These are phyloP conservation scores for Aquilaria yunnanensis DNA, from an alignment of 345 rosid genomes.

Conservation along the genomic window DNA sequence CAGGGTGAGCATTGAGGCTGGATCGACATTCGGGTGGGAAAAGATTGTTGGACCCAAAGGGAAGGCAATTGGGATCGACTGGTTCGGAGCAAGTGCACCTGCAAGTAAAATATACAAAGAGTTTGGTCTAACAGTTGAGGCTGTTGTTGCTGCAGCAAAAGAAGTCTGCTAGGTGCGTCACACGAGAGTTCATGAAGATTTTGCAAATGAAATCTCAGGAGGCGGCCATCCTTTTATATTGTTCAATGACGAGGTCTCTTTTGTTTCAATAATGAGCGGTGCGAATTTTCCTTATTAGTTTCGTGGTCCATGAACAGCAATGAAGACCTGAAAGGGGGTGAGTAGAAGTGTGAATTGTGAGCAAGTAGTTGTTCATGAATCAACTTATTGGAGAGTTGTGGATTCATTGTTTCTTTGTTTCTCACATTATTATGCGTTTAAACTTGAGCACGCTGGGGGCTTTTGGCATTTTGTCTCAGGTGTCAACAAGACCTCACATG, in stretches of 20 bases:
- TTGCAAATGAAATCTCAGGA: slow-evolving; percentile 12
- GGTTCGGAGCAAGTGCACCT: slow-evolving; percentile 95
- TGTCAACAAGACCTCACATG: too few species aligned
- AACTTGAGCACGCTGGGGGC: too few species aligned
- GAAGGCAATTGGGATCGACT: slow-evolving; percentile 76
- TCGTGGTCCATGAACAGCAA: slow-evolving; percentile 15
- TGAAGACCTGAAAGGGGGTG: slow-evolving; percentile 13
- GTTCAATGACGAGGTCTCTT: slow-evolving; percentile 16
- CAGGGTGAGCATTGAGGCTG: slow-evolving; percentile 96
- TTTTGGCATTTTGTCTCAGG: too few species aligned
- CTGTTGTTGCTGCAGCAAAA: slow-evolving; percentile 75
- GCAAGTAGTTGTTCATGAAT: too few species aligned
- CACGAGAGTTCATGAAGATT: not conserved
- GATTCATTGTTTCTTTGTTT: too few species aligned
- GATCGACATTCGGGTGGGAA: slow-evolving; percentile 84
- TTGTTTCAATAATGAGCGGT: slow-evolving; percentile 27
- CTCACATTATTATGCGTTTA: too few species aligned
- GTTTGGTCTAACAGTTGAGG: slow-evolving; percentile 65
- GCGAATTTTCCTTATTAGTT: slow-evolving; percentile 19
- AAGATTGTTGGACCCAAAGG: slow-evolving; percentile 75
- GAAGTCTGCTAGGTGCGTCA: slow-evolving; percentile 27
- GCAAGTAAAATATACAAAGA: slow-evolving; percentile 81
- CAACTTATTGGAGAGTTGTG: too few species aligned
- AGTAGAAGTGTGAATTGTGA: not conserved
- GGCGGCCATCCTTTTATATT: slow-evolving; percentile 13